Base-by-base conservation (phyloP, 73 alveolate species). In the Uronychia binucleata region DNA sequence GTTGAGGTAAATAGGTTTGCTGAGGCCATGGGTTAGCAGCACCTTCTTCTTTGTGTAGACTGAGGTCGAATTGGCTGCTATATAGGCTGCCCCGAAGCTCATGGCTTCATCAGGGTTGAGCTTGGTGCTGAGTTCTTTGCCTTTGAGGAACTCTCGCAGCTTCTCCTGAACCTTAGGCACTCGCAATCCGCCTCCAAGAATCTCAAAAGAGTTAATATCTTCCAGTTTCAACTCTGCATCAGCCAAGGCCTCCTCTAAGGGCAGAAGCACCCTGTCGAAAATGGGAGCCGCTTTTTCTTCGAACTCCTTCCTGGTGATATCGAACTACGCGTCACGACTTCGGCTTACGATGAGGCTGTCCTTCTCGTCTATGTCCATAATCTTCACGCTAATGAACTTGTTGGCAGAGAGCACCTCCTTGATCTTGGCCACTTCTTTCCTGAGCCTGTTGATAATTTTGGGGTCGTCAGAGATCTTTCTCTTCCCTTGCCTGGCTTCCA, bases 41-140 rank as follows among this genome's bases (percentile, higher is more conserved):
- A 83, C 79, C 79, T 88, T 88, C 33, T 90, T 82, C n/a, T 58
- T 90, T 33, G 34, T 88, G 79, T 83, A 88, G 25, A 80, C 27
- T 14, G 90, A 76, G 8, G 90, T 81, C 1, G 95, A 87, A 90
- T 98, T 97, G n/a, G 99, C 98, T 28, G 99, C 99, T 83, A 92
- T 90, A 86, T 94, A 94, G 25, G 99, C 99, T 27, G 98, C 97
- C 0, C 99, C 99, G 35, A 95, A 92, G 59, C 99, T 97, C 98
- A 96, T 98, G 28, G 99, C 92, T 88, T 98, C 99, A 93, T 98
- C 99, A 31, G 99, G 99, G 85, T 98, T 98, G 87, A 98, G 83
- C 90, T 98, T 99, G 31, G 96, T 88, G 5, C 99, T 99, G 67
- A 97, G 93, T 75, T 93, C 97, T 67, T 85, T 90, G 27, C 87